A percentile compares a stretch with the other conserved stretches of the same genome.
These are phyloP conservation scores for Moringa oleifera DNA, from an alignment of 345 rosid species.

Conservation along the genomic window DNA sequence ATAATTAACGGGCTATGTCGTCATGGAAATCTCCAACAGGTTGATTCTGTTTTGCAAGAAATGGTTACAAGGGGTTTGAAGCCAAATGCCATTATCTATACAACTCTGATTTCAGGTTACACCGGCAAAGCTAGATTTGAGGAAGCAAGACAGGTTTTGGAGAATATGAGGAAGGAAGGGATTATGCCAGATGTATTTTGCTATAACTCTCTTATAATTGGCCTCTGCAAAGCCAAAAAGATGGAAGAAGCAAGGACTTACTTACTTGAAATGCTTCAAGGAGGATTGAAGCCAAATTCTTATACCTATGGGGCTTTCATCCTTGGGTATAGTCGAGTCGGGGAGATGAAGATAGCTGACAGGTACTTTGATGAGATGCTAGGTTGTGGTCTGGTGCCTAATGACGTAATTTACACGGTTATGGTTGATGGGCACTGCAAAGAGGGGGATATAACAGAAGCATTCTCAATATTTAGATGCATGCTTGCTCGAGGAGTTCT, in stretches of 20 bases:
- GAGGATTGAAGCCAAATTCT: slow-evolving; percentile 48
- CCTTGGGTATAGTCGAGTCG: slow-evolving; percentile 34
- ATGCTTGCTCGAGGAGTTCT: slow-evolving; percentile 34
- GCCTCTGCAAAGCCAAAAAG: slow-evolving; percentile 52
- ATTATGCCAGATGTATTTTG: slow-evolving; percentile 46
- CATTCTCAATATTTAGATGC: slow-evolving; percentile 32
- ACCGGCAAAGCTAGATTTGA: slow-evolving; percentile 31
- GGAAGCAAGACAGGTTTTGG: slow-evolving; percentile 35
- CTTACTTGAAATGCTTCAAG: slow-evolving; percentile 35
- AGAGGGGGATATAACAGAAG: slow-evolving; percentile 30
- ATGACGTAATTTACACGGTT: slow-evolving; percentile 29
- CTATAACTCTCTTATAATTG: slow-evolving; percentile 48
- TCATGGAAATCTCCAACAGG: slow-evolving; percentile 32
- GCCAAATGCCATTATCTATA: slow-evolving; percentile 38
- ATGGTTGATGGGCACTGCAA: slow-evolving; percentile 50
- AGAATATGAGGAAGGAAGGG: slow-evolving; percentile 36
- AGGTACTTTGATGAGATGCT: slow-evolving; percentile 45
- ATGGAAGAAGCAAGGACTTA: slow-evolving; percentile 46
- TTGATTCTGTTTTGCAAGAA: slow-evolving; percentile 25
- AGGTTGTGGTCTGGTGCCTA: slow-evolving; percentile 37
- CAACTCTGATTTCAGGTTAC: slow-evolving; percentile 41
- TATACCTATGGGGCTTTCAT: slow-evolving; percentile 50
- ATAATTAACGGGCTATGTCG: slow-evolving; percentile 43
- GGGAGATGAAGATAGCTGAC: slow-evolving; percentile 41
- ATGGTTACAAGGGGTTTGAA: slow-evolving; percentile 40